Conservation (phyloP, 495 filamentous ascomycete species). For the Pyronema domesticum region DNA sequence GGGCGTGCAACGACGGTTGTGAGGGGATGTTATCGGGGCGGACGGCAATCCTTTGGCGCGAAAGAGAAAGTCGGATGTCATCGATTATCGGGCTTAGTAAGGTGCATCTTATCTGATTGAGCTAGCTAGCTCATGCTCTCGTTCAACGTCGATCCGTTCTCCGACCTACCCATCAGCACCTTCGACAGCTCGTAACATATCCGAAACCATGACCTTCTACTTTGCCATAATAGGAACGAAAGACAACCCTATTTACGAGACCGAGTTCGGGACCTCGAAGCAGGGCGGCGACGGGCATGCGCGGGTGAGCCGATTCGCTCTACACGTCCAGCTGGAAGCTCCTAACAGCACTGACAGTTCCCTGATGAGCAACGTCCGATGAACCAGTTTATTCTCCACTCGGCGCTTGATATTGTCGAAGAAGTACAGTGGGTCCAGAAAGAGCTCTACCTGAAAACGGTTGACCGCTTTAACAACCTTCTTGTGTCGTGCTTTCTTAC, state of each 20-base stretch:
- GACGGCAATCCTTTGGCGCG: not conserved
- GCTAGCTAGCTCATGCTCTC: not conserved
- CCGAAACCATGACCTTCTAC: constrained; percentile 70
- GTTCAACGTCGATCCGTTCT: too few species aligned
- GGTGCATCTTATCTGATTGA: constrained; percentile 4
- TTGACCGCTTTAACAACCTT: constrained; percentile 82
- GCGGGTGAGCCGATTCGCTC: constrained; percentile 31
- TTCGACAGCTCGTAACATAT: too few species aligned
- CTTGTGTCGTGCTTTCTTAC: constrained; percentile 88
- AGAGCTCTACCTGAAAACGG: constrained; percentile 62
- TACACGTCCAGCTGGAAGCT: not conserved
- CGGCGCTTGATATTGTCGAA: constrained; percentile 79
- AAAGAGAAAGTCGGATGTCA: not conserved
- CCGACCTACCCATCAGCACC: too few species aligned
- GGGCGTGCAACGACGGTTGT: not conserved
- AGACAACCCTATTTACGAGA: constrained; percentile 86
- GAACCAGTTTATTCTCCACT: constrained; percentile 95
- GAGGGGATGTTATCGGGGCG: constrained; percentile 6
- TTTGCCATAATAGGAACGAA: constrained; percentile 87
- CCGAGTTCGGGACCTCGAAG: constrained; percentile 91
- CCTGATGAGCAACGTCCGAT: constrained; percentile 69
- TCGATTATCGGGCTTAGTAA: not conserved
- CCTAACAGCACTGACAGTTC: constrained; percentile 31
- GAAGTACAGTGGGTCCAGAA: constrained; percentile 67
- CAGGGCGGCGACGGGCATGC: constrained; percentile 80